Percentiles rank a stretch among this genome's conserved stretches.
Evolutionary conservation across 495 filamentous ascomycete genomes (phyloP).

Genomic region (Lichenothelia convexa): DNA sequence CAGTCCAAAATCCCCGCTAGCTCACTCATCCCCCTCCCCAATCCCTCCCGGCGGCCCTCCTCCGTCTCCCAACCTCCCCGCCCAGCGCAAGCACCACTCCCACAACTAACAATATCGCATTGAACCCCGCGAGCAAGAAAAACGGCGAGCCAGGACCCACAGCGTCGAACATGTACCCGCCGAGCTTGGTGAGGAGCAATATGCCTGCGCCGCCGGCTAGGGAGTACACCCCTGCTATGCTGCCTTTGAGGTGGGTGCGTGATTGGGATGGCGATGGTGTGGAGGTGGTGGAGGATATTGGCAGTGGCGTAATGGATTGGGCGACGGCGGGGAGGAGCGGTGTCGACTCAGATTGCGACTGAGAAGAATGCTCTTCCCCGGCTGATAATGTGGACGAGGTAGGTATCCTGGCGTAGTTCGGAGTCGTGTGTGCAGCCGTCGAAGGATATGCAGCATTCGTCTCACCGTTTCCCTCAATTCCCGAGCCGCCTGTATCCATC

Average conservation of each 20-base stretch:
- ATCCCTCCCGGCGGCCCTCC: not conserved
- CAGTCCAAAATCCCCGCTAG: not conserved
- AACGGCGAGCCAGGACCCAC: conserved; percentile 60
- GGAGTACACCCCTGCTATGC: conserved; percentile 84
- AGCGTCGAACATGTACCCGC: conserved; percentile 67
- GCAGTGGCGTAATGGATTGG: not conserved
- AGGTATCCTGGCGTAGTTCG: too few relatives aligned
- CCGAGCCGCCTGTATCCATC: too few relatives aligned
- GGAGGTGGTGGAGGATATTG: not conserved
- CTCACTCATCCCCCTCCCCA: too few relatives aligned
- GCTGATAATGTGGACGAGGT: too few relatives aligned
- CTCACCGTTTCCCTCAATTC: conserved; percentile 25
- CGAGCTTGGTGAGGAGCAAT: conserved; percentile 74
- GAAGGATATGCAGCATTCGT: not conserved
- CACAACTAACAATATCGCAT: conserved; percentile 46
- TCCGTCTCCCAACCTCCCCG: not conserved
- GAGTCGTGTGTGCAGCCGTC: not conserved
- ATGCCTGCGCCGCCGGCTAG: conserved; percentile 85
- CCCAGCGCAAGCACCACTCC: conserved; percentile 21
- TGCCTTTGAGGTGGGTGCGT: conserved; percentile 58
- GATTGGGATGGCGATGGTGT: too few relatives aligned
- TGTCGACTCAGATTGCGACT: conserved; percentile 2
- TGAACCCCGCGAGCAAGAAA: conserved; percentile 80
- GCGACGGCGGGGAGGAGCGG: conserved; percentile 9
- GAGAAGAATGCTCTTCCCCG: not conserved